Conservation (phyloP, 78 protist genomes). For the Emiliania huxleyi region DNA sequence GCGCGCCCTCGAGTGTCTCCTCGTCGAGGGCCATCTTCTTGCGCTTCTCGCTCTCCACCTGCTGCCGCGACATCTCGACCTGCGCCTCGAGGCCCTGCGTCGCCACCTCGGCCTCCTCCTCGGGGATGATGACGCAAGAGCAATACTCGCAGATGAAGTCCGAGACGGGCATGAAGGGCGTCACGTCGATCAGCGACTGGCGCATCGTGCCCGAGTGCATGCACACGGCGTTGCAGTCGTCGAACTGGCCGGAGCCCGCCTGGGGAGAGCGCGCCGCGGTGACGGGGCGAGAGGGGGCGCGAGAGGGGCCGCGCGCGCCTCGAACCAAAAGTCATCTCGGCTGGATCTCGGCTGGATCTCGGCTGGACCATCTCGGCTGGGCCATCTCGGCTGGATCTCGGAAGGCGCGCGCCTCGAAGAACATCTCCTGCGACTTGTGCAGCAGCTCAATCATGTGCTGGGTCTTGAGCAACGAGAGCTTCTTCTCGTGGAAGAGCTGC, state of each 20-base stretch:
- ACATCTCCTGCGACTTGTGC: constrained; percentile 19
- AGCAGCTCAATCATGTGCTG: constrained; percentile 22
- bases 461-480: constrained; percentile 12
- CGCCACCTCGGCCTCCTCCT: neutral
- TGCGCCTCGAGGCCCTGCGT: neutral
- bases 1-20: neutral
- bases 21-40: neutral
- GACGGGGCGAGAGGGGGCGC: too few relatives aligned
- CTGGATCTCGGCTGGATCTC: too few relatives aligned
- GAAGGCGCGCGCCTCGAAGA: too few relatives aligned
- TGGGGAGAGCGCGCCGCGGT: too few relatives aligned
- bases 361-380: too few relatives aligned
- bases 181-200: constrained; percentile 13
- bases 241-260: constrained; percentile 19
- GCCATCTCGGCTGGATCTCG: too few relatives aligned
- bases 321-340: too few relatives aligned
- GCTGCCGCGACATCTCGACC: neutral
- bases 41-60: neutral
- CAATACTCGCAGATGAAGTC: constrained; percentile 23
- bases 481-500: constrained; percentile 21
- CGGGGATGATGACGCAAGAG: constrained; percentile 20
- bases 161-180: constrained; percentile 18
- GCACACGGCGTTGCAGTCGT: constrained; percentile 29
- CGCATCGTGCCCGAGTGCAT: constrained; percentile 26
- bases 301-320: too few relatives aligned